Base-by-base conservation (phyloP, 2,329 filamentous ascomycete genomes). In the Penicillium italicum region DNA sequence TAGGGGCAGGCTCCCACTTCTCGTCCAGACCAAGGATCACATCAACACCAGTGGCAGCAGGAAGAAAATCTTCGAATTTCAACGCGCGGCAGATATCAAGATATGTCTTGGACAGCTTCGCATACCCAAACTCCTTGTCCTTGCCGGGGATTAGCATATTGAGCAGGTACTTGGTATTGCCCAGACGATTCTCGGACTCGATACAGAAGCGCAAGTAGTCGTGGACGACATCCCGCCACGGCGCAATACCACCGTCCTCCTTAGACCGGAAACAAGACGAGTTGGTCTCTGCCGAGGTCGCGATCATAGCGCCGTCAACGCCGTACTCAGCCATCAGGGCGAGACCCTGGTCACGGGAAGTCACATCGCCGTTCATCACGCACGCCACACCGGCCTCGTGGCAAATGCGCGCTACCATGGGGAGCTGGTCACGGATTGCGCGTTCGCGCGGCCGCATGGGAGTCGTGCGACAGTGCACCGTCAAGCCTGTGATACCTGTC, bases 231-330 rank as follows among this genome's bases (percentile, higher is more conserved):
- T 93, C 86, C 57, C 80, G 77, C 93, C 93, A 97, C 1, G 82
- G 78, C 0, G 84, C 81, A 33, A 86, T 69, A 1, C 90, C 91
- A 11, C 91, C 91, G 38, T 90, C 83, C 1, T 80, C 82, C 36
- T 82, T 75, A 1, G 81, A 72, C 37, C 89, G 83, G 78, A 99
- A 99, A 67, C 89, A 92, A 62, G 90, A 95, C 3, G 91, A 85
- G 69, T 99, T 99, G 61, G 87, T 84, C 77, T 99, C 94, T 1
- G 94, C 94, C 4, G 90, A 83, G 3, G 91, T 94, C 10, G 94
- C 94, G 66, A 99, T 97, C 94, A 99, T 99, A 58, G 90, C 94
- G 6, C 92, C 93, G 68, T 97, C 92, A 6, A 89, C 89, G n/a
- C 86, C 87, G 69, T 84, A 97, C 70, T 96, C 88, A 26, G 82